Percentiles rank a stretch among this genome's conserved stretches.
These are phyloP conservation scores for Gentiana macrophylla DNA, from an alignment of 257 asterid genomes.

Conservation along the genomic window DNA sequence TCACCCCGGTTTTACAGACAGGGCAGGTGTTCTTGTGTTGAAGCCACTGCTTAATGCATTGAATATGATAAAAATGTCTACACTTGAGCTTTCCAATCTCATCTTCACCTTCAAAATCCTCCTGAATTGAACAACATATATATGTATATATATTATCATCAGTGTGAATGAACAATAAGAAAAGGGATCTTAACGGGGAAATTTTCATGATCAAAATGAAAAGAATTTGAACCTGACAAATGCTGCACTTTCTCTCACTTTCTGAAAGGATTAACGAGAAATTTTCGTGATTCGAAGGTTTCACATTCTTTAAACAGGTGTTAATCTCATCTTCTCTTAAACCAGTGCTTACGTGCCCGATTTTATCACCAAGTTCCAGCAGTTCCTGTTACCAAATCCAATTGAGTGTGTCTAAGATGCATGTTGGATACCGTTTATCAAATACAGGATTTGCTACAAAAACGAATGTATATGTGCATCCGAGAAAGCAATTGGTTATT, in stretches of 20 bases:
- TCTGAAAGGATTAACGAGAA: slow-evolving; percentile 22
- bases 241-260: slow-evolving; percentile 57
- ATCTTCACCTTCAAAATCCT: slow-evolving; percentile 60
- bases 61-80: slow-evolving; percentile 61
- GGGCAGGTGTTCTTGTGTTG: slow-evolving; percentile 64
- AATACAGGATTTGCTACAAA: background rate
- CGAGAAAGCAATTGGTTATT: background rate
- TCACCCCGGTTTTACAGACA: slow-evolving; percentile 59
- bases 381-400: slow-evolving; percentile 44
- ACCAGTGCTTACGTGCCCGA: slow-evolving; percentile 80
- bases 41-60: slow-evolving; percentile 83
- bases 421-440: background rate
- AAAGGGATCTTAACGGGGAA: too few relatives aligned
- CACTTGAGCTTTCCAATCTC: slow-evolving; percentile 67
- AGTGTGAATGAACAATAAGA: too few relatives aligned
- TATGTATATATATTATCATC: too few relatives aligned
- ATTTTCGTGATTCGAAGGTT: slow-evolving; percentile 19
- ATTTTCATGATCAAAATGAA: too few relatives aligned
- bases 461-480: background rate
- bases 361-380: slow-evolving; percentile 80
- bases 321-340: slow-evolving; percentile 59
- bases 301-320: slow-evolving; percentile 45
- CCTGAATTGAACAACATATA: slow-evolving; percentile 26
- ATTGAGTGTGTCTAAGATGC: background rate
- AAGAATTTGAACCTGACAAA: slow-evolving; percentile 60